A percentile compares a stretch with the other conserved stretches of the same genome.
phyloP scores from a whole-genome alignment of 176 grass and related monocot species.

The Luzula sylvatica region DNA sequence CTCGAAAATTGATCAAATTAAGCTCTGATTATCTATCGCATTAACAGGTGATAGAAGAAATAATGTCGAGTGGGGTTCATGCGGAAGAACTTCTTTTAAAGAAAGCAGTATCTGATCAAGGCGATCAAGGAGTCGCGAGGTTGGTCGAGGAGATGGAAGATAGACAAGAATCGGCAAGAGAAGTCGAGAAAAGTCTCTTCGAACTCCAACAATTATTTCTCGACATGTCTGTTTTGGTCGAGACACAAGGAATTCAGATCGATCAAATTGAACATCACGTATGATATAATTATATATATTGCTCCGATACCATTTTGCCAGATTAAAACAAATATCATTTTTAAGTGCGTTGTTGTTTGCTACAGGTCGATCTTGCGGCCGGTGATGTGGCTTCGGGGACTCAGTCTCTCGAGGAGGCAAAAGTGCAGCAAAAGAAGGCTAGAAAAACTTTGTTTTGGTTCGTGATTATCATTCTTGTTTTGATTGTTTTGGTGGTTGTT shows the following conservation, averaged over 20 bases:
- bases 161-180: constrained; percentile 16
- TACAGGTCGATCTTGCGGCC: neutral
- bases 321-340: too few relatives aligned
- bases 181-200: constrained; percentile 22
- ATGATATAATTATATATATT: too few relatives aligned
- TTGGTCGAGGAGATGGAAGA: constrained; percentile 24
- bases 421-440: neutral
- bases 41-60: constrained; percentile 9
- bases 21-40: too few relatives aligned
- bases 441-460: constrained; percentile 21
- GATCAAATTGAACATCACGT: constrained; percentile 16
- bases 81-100: constrained; percentile 6
- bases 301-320: too few relatives aligned
- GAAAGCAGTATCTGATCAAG: constrained; percentile 5
- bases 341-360: too few relatives aligned
- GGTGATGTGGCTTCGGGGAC: neutral
- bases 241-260: constrained; percentile 9
- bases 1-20: too few relatives aligned
- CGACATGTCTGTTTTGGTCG: constrained; percentile 24
- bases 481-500: constrained; percentile 19
- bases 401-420: constrained; percentile 2
- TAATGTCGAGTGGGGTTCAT: constrained; percentile 10
- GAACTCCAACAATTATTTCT: constrained; percentile 30
- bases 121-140: neutral
- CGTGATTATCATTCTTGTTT: constrained; percentile 8